Evolutionary conservation across 2,329 filamentous ascomycete genomes (phyloP).

Genomic region (Lachnellula willkommii): DNA sequence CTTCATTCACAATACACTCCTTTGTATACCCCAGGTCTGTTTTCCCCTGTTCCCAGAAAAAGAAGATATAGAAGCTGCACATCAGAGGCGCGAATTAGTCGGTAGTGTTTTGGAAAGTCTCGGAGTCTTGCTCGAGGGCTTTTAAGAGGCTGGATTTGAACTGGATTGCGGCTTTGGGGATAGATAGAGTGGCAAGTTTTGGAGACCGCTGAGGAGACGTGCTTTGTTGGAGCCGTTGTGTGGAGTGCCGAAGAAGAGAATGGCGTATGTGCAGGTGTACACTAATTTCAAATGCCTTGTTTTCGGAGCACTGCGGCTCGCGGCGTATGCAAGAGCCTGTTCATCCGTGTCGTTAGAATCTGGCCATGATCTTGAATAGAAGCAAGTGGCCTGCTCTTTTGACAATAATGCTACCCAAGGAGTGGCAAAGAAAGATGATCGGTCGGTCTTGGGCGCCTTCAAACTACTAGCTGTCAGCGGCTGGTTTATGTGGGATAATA

Average conservation of each 20-base stretch:
- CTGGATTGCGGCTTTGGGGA: constrained; percentile 24
- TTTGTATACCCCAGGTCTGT: constrained; percentile 36
- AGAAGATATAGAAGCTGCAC: constrained; percentile 33
- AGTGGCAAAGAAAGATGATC: constrained; percentile 19
- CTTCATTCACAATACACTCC: constrained; percentile 59
- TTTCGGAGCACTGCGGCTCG: constrained; percentile 17
- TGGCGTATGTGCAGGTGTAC: constrained; percentile 34
- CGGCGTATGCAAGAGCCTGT: constrained; percentile 34
- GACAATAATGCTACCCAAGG: constrained; percentile 19
- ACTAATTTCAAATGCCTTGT: constrained; percentile 33
- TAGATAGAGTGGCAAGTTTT: constrained; percentile 26
- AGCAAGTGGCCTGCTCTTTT: constrained; percentile 15
- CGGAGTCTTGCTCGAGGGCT: constrained; percentile 45
- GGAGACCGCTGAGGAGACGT: constrained; percentile 19
- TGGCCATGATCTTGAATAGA: neutral
- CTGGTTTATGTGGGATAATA: neutral
- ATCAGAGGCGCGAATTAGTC: constrained; percentile 36
- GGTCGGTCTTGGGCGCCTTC: constrained; percentile 7
- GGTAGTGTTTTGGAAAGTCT: constrained; percentile 36
- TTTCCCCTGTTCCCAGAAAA: constrained; percentile 38
- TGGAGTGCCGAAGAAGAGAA: constrained; percentile 36
- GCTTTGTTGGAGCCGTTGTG: constrained; percentile 35
- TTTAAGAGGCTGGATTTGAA: constrained; percentile 44
- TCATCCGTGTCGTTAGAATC: neutral
- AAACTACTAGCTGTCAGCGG: neutral